These are phyloP conservation scores for Sphaerulina populicola DNA, from an alignment of 2,329 filamentous ascomycete genomes.

Conservation along the genomic window DNA sequence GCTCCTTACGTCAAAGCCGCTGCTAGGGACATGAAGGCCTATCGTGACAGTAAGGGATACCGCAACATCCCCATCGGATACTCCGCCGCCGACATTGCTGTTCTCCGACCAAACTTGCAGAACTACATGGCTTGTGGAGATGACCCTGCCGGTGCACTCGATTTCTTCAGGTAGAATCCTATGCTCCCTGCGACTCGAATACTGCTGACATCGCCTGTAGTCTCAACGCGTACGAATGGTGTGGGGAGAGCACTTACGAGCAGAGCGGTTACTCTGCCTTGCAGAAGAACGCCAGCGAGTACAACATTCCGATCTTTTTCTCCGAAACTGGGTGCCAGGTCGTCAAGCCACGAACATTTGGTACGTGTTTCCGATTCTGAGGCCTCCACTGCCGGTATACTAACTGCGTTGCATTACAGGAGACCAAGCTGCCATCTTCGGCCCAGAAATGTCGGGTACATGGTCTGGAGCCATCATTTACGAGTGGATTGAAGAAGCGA, in stretches of 20 bases:
- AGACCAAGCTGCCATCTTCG: slow-evolving; percentile 71
- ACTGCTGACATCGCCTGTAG: slow-evolving; percentile 25
- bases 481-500: slow-evolving; percentile 80
- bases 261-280: slow-evolving; percentile 63
- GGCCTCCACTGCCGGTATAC: not conserved
- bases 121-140: slow-evolving; percentile 72
- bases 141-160: slow-evolving; percentile 60
- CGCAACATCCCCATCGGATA: slow-evolving; percentile 79
- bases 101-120: slow-evolving; percentile 56
- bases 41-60: slow-evolving; percentile 66
- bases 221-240: slow-evolving; percentile 55
- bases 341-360: slow-evolving; percentile 53
- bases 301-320: slow-evolving; percentile 81
- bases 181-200: no score
- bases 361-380: not conserved
- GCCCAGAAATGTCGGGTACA: slow-evolving; percentile 59
- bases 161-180: slow-evolving; percentile 56
- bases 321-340: slow-evolving; percentile 80
- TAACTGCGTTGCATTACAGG: slow-evolving; percentile 16
- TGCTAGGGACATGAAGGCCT: slow-evolving; percentile 67
- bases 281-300: slow-evolving; percentile 57
- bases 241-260: slow-evolving; percentile 18
- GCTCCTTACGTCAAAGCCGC: slow-evolving; percentile 70
- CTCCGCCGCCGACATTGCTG: slow-evolving; percentile 74
- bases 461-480: slow-evolving; percentile 76